Percentiles rank a stretch among this genome's conserved stretches.
Evolutionary conservation across 108 stramenopile species (phyloP).

Genomic region (Mediolabrus comicus): DNA sequence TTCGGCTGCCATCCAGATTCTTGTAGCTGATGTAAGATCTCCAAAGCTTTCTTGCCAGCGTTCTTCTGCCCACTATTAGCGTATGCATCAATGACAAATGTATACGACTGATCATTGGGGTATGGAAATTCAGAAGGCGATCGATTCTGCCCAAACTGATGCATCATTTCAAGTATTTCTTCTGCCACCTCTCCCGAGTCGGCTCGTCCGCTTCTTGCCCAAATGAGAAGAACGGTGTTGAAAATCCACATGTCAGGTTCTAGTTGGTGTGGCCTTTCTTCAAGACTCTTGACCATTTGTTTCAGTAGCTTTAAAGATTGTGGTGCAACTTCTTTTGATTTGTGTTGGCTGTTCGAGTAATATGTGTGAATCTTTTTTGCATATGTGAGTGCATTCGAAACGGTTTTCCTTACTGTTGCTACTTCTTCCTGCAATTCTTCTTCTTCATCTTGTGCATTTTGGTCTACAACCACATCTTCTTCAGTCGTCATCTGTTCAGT

Average conservation of each 20-base stretch:
- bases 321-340: neutral
- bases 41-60: constrained; percentile 3
- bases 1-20: neutral
- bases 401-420: too few relatives aligned
- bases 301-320: neutral
- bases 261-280: neutral
- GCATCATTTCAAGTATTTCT: neutral
- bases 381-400: neutral
- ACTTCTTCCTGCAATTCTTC: neutral
- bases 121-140: neutral
- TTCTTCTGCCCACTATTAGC: neutral
- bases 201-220: neutral
- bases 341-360: neutral
- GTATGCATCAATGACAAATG: constrained; percentile 6
- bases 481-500: neutral
- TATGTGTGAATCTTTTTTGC: neutral
- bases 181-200: neutral
- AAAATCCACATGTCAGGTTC: constrained; percentile 5
- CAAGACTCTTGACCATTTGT: constrained; percentile 4
- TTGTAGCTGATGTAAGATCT: neutral
- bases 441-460: neutral
- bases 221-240: neutral
- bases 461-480: neutral
- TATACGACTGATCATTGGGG: neutral
- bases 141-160: neutral